Evolutionary conservation across 106 monocot species (phyloP), one percentile per base, ranked within the genome.

Genomic region (Iris macrosiphon): DNA sequence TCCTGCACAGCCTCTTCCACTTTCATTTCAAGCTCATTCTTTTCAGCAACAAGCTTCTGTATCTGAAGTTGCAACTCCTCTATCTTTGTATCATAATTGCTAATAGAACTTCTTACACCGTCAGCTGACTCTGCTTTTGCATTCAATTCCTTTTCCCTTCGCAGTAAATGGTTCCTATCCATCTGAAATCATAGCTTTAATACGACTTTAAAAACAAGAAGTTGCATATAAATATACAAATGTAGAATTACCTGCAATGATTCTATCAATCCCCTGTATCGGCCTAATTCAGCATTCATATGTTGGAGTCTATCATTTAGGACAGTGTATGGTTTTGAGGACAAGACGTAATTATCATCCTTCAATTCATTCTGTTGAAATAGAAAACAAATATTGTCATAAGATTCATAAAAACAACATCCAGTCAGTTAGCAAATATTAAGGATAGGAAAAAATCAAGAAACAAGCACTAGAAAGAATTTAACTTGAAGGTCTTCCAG

Each of bases 1-100:
- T 98, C 96, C 76, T 98, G 90, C 35, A 70, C 4, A 33, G 86
- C 64, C 58, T 90, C 96, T 73, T 90, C 86, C 15, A 80, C 24
- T 78, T 87, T 86, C 15, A 74, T 78, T 63, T 98, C 90, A 20
- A 90, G 66, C 58, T 80, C 72, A 69, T 83, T 90, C 71, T 55
- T 91, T 61, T 98, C 96, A 61, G 46, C 3, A 27, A 72, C 67
- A 54, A 60, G 61, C 41, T 77, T 89, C 58, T 86, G 79, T 35
- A 90, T 80, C 66, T 87, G 79, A 71, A 58, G 62, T 53, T 98
- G 73, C 46, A 87, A 45, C 39, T 87, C 77, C 46, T 86, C 67
- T 54, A 87, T 79, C 63, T 55, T 82, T 14, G 66, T 51, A 63
- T 87, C 72, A 65, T 65, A 66, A 38, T 53, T 77, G 55, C 40